These are phyloP conservation scores for Metschnikowia santaceciliae DNA, from an alignment of 805 yeast genomes.

Conservation along the genomic window DNA sequence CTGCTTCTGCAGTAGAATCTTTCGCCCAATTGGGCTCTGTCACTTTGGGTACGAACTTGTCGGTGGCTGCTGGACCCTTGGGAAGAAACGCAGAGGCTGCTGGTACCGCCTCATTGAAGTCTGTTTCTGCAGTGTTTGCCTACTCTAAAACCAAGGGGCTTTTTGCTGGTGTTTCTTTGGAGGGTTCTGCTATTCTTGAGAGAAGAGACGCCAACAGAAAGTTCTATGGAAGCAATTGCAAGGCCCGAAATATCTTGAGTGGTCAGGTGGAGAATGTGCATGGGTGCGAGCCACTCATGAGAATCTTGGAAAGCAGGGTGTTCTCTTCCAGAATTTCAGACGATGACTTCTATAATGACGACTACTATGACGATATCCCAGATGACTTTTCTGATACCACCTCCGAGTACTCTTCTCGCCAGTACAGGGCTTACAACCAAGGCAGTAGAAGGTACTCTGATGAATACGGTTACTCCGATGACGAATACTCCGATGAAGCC, in stretches of 20 bases:
- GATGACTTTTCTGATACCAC: slow-evolving; percentile 60
- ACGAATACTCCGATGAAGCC: slow-evolving; percentile 36
- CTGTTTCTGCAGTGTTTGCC: slow-evolving; percentile 87
- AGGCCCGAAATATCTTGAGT: slow-evolving; percentile 77
- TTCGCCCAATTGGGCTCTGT: slow-evolving; percentile 93
- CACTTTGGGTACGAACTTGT: slow-evolving; percentile 90
- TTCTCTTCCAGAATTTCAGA: slow-evolving; percentile 55
- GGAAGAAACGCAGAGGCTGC: slow-evolving; percentile 98
- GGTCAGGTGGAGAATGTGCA: slow-evolving; percentile 95
- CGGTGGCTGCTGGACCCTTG: slow-evolving; percentile 95
- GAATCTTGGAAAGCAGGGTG: slow-evolving; percentile 81
- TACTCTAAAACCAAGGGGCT: slow-evolving; percentile 95
- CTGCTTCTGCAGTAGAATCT: slow-evolving; percentile 83
- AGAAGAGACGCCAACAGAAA: slow-evolving; percentile 96
- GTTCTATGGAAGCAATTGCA: slow-evolving; percentile 84
- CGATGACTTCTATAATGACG: slow-evolving; percentile 56
- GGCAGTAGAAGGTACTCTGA: slow-evolving; percentile 27
- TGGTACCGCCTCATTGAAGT: slow-evolving; percentile 83
- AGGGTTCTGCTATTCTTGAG: slow-evolving; percentile 94
- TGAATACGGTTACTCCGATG: slow-evolving; percentile 33
- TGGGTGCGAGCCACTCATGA: slow-evolving; percentile 79
- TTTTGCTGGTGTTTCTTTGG: slow-evolving; percentile 95
- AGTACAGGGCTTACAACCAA: slow-evolving; percentile 17
- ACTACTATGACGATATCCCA: slow-evolving; percentile 68
- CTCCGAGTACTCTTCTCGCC: slow-evolving; percentile 29